Evolutionary conservation across 2,329 filamentous ascomycete species (phyloP).

Genomic region (Xylaria sp.): DNA sequence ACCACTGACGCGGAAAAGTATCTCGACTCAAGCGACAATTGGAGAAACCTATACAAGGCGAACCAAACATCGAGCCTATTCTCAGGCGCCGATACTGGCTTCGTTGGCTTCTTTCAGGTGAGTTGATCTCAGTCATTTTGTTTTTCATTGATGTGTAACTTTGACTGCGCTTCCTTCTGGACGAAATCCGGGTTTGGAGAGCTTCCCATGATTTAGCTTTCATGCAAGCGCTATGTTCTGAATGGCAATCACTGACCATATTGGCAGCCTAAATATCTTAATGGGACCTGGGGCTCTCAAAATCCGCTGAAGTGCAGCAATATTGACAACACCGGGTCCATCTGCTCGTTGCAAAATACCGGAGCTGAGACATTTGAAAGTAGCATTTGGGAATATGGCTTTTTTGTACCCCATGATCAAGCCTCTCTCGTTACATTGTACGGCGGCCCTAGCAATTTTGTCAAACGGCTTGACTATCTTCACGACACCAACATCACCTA

Average conservation of each 20-base stretch:
- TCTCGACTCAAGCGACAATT: conserved; percentile 68
- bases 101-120: conserved; percentile 73
- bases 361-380: conserved; percentile 78
- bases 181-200: background rate
- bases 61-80: conserved; percentile 66
- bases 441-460: conserved; percentile 68
- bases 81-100: conserved; percentile 70
- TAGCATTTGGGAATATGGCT: conserved; percentile 78
- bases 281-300: conserved; percentile 75
- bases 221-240: background rate
- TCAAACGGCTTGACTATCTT: conserved; percentile 70
- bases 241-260: background rate
- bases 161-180: background rate
- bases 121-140: background rate
- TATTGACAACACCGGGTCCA: conserved; percentile 56
- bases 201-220: background rate
- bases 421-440: conserved; percentile 66
- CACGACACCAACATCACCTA: conserved; percentile 73
- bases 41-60: conserved; percentile 72
- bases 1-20: conserved; percentile 70
- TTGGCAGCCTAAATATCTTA: conserved; percentile 66
- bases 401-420: conserved; percentile 68
- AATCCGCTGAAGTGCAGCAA: conserved; percentile 73
- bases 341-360: conserved; percentile 70
- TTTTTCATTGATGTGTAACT: background rate